These are phyloP conservation scores for Hondaea fermentalgiana DNA, from an alignment of 108 stramenopile genomes.

Conservation along the genomic window DNA sequence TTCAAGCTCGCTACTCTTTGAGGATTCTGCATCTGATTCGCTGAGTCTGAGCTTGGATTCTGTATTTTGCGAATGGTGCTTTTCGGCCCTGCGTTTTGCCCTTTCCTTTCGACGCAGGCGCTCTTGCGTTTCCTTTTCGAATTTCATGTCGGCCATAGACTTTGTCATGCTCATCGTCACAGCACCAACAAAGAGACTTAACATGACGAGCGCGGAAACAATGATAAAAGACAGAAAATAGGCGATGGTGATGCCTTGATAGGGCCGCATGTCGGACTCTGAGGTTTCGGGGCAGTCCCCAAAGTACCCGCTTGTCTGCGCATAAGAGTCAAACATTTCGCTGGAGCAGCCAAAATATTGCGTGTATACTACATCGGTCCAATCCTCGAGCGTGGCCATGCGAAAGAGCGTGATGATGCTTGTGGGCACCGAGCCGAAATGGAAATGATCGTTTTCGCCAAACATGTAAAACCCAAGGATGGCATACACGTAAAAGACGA, in stretches of 20 bases:
- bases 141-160: conserved; percentile 28
- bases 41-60: not conserved
- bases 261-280: not conserved
- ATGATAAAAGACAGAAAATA: conserved; percentile 28
- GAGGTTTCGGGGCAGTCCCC: not conserved
- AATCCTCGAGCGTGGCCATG: conserved; percentile 31
- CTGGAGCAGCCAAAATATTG: conserved; percentile 22
- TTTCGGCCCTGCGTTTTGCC: not conserved
- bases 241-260: not conserved
- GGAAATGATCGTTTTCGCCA: conserved; percentile 28
- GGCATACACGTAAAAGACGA: conserved; percentile 42
- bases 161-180: conserved; percentile 33
- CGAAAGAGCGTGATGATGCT: conserved; percentile 37
- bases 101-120: not conserved
- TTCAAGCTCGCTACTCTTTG: no score
- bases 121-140: conserved; percentile 9
- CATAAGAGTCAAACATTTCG: not conserved
- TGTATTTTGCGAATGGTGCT: not conserved
- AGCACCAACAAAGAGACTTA: conserved; percentile 32
- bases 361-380: conserved; percentile 34
- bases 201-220: conserved; percentile 25
- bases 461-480: conserved; percentile 26
- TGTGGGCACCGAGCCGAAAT: conserved; percentile 30
- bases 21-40: no score
- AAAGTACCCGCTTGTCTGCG: not conserved